phyloP scores from a whole-genome alignment of 768 basidiomycete genomes.

The Suillus decipiens region DNA sequence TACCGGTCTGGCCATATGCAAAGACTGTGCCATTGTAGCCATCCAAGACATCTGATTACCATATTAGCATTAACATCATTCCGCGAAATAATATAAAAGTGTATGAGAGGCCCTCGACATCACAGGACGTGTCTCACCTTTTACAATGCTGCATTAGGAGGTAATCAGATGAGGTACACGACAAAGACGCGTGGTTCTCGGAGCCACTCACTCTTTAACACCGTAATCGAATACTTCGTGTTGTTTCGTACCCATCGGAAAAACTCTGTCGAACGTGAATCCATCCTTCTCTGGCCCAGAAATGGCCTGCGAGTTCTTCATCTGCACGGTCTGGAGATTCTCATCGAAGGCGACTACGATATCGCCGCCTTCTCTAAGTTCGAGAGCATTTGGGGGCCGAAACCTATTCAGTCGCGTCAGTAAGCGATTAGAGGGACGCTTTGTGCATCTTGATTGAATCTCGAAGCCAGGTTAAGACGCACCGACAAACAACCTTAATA shows the following conservation, averaged over 20 bases:
- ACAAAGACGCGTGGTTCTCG: constrained; percentile 10
- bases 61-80: constrained; percentile 17
- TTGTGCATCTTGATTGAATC: constrained; percentile 11
- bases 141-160: constrained; percentile 67
- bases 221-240: constrained; percentile 98
- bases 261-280: constrained; percentile 97
- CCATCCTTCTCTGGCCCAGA: constrained; percentile 95
- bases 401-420: constrained; percentile 54
- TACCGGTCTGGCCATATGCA: constrained; percentile 97
- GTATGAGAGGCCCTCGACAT: constrained; percentile 5
- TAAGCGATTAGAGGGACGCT: constrained; percentile 12
- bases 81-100: background rate
- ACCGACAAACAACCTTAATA: constrained; percentile 99
- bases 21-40: constrained; percentile 99
- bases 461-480: constrained; percentile 34
- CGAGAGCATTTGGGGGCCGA: constrained; percentile 92
- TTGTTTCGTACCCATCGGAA: constrained; percentile 89
- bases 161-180: constrained; percentile 20
- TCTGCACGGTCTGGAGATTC: constrained; percentile 78
- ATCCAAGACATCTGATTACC: constrained; percentile 83
- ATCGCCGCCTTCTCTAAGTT: constrained; percentile 84
- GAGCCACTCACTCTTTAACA: constrained; percentile 81
- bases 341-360: constrained; percentile 90
- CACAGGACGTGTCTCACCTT: constrained; percentile 51
- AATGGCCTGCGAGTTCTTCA: constrained; percentile 68